Conservation (phyloP, 2,329 filamentous ascomycete genomes). For the Incumbomyces delicatus region DNA sequence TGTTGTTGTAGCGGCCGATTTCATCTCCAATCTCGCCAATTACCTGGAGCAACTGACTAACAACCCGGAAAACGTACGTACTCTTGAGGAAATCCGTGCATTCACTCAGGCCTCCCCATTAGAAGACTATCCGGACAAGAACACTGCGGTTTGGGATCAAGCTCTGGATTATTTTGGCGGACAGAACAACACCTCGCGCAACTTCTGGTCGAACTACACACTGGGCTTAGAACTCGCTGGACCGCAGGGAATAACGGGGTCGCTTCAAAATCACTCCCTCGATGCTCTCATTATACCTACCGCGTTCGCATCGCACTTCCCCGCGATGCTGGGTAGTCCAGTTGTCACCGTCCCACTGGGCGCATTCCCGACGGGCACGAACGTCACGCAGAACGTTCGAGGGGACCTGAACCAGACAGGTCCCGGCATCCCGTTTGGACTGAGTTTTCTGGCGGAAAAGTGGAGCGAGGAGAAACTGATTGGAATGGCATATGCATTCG, state of each 20-base stretch:
- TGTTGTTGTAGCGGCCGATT: conserved; percentile 49
- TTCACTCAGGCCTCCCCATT: conserved; percentile 45
- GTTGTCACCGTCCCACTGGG: conserved; percentile 56
- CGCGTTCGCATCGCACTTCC: conserved; percentile 35
- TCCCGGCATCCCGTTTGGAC: conserved; percentile 51
- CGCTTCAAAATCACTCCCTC: conserved; percentile 46
- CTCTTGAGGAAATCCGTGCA: conserved; percentile 41
- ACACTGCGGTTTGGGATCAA: conserved; percentile 49
- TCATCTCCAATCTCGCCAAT: conserved; percentile 43
- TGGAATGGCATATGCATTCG: conserved; percentile 58
- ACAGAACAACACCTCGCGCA: conserved; percentile 47
- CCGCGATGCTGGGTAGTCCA: conserved; percentile 50
- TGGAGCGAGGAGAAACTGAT: conserved; percentile 56
- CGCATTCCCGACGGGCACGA: conserved; percentile 40
- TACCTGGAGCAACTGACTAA: conserved; percentile 48
- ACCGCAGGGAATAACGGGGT: conserved; percentile 51
- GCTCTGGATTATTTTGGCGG: conserved; percentile 40
- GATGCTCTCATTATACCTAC: conserved; percentile 56
- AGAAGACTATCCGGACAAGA: conserved; percentile 53
- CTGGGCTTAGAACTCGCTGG: conserved; percentile 45
- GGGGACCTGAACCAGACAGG: conserved; percentile 44
- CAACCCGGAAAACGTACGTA: conserved; percentile 49
- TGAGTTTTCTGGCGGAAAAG: conserved; percentile 51
- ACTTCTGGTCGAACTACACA: conserved; percentile 51
- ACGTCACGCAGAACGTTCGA: conserved; percentile 35